Base-by-base conservation (phyloP, 768 basidiomycete genomes). In the Rhodotorula paludigena region DNA sequence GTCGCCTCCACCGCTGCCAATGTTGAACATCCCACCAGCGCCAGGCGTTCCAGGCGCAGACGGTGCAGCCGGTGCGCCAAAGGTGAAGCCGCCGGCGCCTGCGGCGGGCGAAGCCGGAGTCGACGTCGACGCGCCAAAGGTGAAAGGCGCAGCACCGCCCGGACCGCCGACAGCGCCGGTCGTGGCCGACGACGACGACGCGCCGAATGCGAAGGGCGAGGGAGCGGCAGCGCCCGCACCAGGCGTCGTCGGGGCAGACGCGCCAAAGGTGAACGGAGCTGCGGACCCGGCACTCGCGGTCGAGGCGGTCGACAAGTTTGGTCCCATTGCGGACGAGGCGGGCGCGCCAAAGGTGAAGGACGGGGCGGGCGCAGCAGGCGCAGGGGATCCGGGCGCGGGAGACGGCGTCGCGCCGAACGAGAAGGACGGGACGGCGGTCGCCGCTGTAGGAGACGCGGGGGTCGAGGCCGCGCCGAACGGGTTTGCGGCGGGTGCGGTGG, bases 11-110 rank as follows among this genome's bases (percentile, higher is more conserved):
- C 56, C 47, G 28, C 32, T 57, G 0, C 68, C 68, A 5, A 69
- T 52, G 36, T 57, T 64, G 55, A 69, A 69, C 63, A 64, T 14
- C 36, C 61, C 61, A 23, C 63, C 68, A 3, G 53, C 63, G 1
- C 44, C 49, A 11, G 60, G 49, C 2, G 64, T 57, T 1, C 54
- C 32, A 20, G 65, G 54, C 5, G 57, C 53, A 23, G 52, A 44
- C 11, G 49, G 25, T 10, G 60, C 41, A 21, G 60, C 18, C 18
- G 42, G 35, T 36, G 59, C 47, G 45, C 45, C 35, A 11, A 42
- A 42, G 42, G 2, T 42, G 42, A 42, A 42, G 42, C 18, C 42
- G 42, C 18, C 12, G 2, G 42, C 1, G 20, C 20, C 18, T 18
- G 12, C 18, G 42, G 8, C 20, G 42, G 42, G n/a, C n/a, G n/a